Base-by-base conservation (phyloP, 345 rosid genomes). In the Populus euphratica region DNA sequence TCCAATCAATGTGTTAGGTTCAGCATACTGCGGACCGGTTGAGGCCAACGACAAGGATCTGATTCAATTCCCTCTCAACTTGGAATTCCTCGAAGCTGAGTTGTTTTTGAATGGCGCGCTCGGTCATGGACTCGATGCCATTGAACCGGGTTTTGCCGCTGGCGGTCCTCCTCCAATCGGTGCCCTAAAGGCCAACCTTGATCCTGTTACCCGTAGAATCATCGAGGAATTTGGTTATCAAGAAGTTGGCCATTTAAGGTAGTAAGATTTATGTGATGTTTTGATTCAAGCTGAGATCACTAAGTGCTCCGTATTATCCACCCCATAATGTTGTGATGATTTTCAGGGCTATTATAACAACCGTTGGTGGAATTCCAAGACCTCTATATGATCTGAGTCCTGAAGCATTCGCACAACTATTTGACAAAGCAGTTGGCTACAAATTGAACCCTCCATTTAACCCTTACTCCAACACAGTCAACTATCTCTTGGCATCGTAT, bases 201-300 rank as follows among this genome's bases (percentile, higher is more conserved):
- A 89, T 61, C 85, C 81, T 12, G 8, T 80, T 8, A 82, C 85
- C 27, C 68, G 23, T 20, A 81, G 64, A 4, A 84, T 89, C 36
- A 85, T 94, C 1, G 87, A 87, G 68, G 94, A 94, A 66, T 91
- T 94, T 59, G 91, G 75, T 76, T 91, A 86, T 64, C 86, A 90
- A 68, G 97, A 93, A 87, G 64, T 93, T 9, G 97, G 95, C 14
- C 95, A 93, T 71, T 74, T 92, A 25, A 87, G 94, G 97, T 90
- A 21, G 3, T 41, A 8, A 38, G 12, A 9, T 6, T 8, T 25
- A 27, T 39, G 0, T 12, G 7, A 33, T 33, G 36, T 33, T 33
- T 33, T 33, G 36, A 33, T 33, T 33, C 36, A 33, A 33, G 5
- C 36, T 0, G 36, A 33, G 5, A 33, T 33, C 36, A 33, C 0